Percentiles rank a stretch among this genome's conserved stretches.
These are phyloP conservation scores for Pseudogymnoascus destructans DNA, from an alignment of 2,329 filamentous ascomycete genomes.

Conservation along the genomic window DNA sequence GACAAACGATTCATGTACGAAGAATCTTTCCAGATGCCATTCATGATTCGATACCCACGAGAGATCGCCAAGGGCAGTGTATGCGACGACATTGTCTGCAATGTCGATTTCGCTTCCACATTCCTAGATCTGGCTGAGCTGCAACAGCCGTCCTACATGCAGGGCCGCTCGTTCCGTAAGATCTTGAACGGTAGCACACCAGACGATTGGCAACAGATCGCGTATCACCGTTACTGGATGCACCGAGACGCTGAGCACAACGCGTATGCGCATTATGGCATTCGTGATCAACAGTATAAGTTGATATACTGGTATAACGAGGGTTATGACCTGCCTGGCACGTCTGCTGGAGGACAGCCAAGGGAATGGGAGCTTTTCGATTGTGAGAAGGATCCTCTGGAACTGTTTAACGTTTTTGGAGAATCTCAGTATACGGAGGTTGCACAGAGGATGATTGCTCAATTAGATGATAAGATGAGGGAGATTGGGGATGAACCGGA, in stretches of 20 bases:
- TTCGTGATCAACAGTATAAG: constrained; percentile 39
- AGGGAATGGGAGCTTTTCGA: constrained; percentile 44
- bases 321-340: constrained; percentile 33
- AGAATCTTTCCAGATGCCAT: constrained; percentile 43
- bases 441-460: constrained; percentile 29
- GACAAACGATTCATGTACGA: constrained; percentile 48
- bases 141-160: constrained; percentile 36
- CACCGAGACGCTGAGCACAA: constrained; percentile 38
- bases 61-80: constrained; percentile 30
- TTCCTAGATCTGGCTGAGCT: constrained; percentile 35
- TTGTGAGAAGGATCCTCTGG: constrained; percentile 36
- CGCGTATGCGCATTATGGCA: constrained; percentile 39
- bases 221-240: constrained; percentile 45
- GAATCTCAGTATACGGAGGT: constrained; percentile 29
- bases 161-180: constrained; percentile 33
- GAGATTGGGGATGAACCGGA: constrained; percentile 37
- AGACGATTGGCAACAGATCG: constrained; percentile 36
- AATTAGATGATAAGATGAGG: constrained; percentile 37
- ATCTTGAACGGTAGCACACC: constrained; percentile 30
- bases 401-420: constrained; percentile 35
- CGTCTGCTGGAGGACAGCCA: constrained; percentile 30
- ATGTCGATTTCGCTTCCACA: constrained; percentile 41
- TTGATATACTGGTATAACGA: constrained; percentile 45
- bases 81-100: constrained; percentile 37
- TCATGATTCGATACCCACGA: constrained; percentile 34